phyloP scores from a whole-genome alignment of 495 filamentous ascomycete genomes.

The Lophiotrema nucula region DNA sequence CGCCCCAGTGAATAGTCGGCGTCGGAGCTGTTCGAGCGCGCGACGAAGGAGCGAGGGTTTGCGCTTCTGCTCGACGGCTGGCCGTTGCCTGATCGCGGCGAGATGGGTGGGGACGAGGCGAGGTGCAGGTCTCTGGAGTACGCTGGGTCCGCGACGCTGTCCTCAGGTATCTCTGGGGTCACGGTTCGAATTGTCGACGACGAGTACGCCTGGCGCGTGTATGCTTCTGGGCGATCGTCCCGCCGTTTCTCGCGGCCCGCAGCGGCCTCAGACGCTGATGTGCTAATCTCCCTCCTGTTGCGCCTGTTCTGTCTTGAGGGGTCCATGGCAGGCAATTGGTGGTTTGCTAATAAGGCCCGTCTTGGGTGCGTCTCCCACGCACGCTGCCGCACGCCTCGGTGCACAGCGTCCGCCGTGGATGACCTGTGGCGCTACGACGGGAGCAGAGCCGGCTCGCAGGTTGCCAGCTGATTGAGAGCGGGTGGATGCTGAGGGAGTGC shows the following conservation, averaged over 20 bases:
- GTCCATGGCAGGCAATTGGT: conserved; percentile 24
- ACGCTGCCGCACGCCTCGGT: not conserved
- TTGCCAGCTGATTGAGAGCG: not conserved
- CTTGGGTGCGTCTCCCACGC: not conserved
- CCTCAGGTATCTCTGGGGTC: conserved; percentile 38
- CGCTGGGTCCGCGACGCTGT: conserved; percentile 14
- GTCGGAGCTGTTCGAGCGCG: conserved; percentile 31
- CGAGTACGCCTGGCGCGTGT: conserved; percentile 15
- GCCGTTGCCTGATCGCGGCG: conserved; percentile 20
- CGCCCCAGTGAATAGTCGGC: conserved; percentile 29
- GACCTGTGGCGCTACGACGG: not conserved
- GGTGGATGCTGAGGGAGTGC: not conserved
- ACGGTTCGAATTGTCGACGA: conserved; percentile 37
- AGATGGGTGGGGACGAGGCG: conserved; percentile 26
- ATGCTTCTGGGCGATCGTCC: conserved; percentile 20
- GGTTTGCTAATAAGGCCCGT: not conserved
- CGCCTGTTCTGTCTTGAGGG: conserved; percentile 15
- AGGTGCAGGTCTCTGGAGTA: conserved; percentile 7
- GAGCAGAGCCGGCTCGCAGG: conserved; percentile 12
- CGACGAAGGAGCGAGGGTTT: conserved; percentile 31
- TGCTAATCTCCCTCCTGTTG: conserved; percentile 19
- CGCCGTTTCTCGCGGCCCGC: conserved; percentile 13
- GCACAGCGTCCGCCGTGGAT: conserved; percentile 14
- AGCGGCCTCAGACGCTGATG: conserved; percentile 15
- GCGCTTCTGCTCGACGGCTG: conserved; percentile 5